Evolutionary conservation across 1,284 basidiomycete species (phyloP).

Genomic region (Kwoniella shivajii): DNA sequence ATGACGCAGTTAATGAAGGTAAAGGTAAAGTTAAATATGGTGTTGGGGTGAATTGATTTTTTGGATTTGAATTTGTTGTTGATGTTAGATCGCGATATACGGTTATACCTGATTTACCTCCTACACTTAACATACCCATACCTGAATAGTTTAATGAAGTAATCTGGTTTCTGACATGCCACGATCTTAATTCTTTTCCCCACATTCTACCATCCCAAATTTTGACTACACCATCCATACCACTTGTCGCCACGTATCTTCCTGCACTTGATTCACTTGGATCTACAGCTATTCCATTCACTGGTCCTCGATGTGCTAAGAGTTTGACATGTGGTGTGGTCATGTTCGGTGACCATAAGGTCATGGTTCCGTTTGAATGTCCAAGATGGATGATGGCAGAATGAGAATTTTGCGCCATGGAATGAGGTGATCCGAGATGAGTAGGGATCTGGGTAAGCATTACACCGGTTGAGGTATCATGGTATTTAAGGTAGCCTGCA

Average conservation of each 20-base stretch:
- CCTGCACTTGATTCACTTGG: slow-evolving; percentile 70
- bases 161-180: slow-evolving; percentile 66
- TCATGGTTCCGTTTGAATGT: slow-evolving; percentile 79
- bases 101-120: slow-evolving; percentile 77
- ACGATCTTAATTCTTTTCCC: slow-evolving; percentile 80
- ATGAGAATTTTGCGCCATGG: slow-evolving; percentile 89
- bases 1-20: slow-evolving; percentile 68
- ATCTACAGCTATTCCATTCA: slow-evolving; percentile 80
- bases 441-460: slow-evolving; percentile 88
- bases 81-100: slow-evolving; percentile 56
- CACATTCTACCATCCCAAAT: slow-evolving; percentile 96
- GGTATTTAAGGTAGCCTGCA: slow-evolving; percentile 89
- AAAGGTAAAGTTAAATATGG: slow-evolving; percentile 72
- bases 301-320: slow-evolving; percentile 86
- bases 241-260: slow-evolving; percentile 86
- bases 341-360: slow-evolving; percentile 94
- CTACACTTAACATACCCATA: slow-evolving; percentile 79
- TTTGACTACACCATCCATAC: slow-evolving; percentile 86
- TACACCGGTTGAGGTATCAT: slow-evolving; percentile 92
- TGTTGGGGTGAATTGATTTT: slow-evolving; percentile 59
- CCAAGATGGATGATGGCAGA: slow-evolving; percentile 92
- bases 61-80: too few species aligned
- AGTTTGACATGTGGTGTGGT: slow-evolving; percentile 88
- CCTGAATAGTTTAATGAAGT: slow-evolving; percentile 58
- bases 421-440: slow-evolving; percentile 78